Evolutionary conservation across 2,329 filamentous ascomycete species (phyloP).

Genomic region (Diaporthe caulivora): DNA sequence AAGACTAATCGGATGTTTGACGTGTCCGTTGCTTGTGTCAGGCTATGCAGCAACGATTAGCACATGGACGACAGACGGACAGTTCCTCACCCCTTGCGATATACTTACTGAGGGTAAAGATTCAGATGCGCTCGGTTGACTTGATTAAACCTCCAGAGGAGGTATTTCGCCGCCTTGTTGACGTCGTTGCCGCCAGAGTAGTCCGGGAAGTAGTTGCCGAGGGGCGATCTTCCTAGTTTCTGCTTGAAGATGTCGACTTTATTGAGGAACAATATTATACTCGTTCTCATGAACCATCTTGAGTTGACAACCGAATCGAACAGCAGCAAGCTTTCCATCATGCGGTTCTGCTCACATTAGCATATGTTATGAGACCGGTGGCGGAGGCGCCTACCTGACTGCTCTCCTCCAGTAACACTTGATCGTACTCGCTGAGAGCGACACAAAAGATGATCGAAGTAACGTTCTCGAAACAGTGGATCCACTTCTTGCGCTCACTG

Average conservation of each 20-base stretch:
- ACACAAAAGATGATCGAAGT: constrained; percentile 99
- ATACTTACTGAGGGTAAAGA: constrained; percentile 92
- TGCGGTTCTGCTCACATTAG: constrained; percentile 80
- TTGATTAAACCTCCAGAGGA: constrained; percentile 98
- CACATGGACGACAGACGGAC: constrained; percentile 13
- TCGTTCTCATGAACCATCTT: constrained; percentile 98
- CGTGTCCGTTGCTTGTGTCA: constrained; percentile 98
- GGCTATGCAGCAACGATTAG: constrained; percentile 63
- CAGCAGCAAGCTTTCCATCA: constrained; percentile 97
- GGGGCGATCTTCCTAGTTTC: constrained; percentile 88
- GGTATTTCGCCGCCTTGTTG: constrained; percentile 96
- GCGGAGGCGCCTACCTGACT: constrained; percentile 80
- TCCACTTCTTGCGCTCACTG: constrained; percentile 99
- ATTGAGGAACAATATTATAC: constrained; percentile 98
- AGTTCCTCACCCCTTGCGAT: not conserved
- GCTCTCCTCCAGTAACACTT: constrained; percentile 95
- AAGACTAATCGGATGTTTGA: constrained; percentile 98
- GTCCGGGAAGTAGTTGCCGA: constrained; percentile 97
- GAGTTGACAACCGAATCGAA: constrained; percentile 99
- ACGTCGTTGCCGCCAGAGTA: constrained; percentile 98
- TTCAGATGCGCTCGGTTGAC: constrained; percentile 97
- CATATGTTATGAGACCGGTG: not conserved
- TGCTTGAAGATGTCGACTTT: constrained; percentile 99
- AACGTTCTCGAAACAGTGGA: constrained; percentile 99
- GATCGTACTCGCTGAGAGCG: constrained; percentile 97